Base-by-base conservation (phyloP, 1,139 yeast species). In the Debaryomycetaceae sp. region DNA sequence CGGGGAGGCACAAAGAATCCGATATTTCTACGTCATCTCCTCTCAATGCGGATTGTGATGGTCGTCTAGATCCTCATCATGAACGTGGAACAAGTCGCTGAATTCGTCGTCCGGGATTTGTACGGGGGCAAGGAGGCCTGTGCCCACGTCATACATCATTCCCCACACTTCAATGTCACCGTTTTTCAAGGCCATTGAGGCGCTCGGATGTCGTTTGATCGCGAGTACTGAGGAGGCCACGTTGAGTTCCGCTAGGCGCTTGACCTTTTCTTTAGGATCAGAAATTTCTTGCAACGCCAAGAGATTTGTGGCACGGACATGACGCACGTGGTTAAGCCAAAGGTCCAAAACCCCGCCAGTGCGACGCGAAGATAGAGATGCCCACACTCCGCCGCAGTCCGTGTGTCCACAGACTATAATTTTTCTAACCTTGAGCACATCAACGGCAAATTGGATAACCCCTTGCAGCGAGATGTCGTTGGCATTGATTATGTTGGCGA, bases 341-440 rank as follows among this genome's bases (percentile, higher is more conserved):
- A 73, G 70, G 53, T 80, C 90, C 36, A 82, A 62, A 15, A 76
- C 77, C 18, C 90, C 87, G 20, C 83, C 82, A 27, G 82, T 66
- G 37, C 72, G 70, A 42, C 77, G 74, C 35, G 74, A 68, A 4
- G 79, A 68, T 34, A 90, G 58, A 13, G 93, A 78, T 15, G 95
- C 90, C 77, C 87, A 79, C 34, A 86, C 75, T 20, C 97, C 98
- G 29, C 97, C 97, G 62, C 98, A 90, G 55, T 86, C 95, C 22
- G 94, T 82, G 59, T 90, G 98, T n/a, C 98, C 98, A 55, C 96
- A 86, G 7, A 90, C 83, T 33, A 90, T 69, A 35, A 90, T 76
- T 47, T 82, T 85, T 40, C 68, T 69, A 22, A 92, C 94, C 48
- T 82, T 79, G 38, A 90, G 65, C 13, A 80, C 87, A 44, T 85